Evolutionary conservation across 2,329 filamentous ascomycete genomes (phyloP), one percentile per base, ranked within the genome.

Genomic region (Fusarium kyushuense): DNA sequence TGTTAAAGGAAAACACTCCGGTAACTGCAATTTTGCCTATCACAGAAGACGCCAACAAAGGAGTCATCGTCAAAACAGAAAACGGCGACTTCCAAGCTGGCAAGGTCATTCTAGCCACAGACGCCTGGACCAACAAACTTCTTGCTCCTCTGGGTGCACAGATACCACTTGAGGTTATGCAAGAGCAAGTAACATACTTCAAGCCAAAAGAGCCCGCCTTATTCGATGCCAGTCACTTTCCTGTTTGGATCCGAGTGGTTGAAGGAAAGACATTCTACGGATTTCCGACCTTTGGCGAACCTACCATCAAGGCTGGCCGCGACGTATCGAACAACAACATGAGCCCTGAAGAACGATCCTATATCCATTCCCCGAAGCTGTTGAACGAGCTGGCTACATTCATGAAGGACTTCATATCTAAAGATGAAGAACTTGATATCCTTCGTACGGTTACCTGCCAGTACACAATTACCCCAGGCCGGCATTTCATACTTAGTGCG

Each of bases 151-250:
- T 58, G 1, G 32, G 55, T 7, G 55, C 21, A 32, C 25, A 58
- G 3, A 36, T 58, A 5, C 49, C 55, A 3, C 40, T 58, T 2
- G 21, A 43, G 11, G 25, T 58, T 0, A 58, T 58, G 49, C 55
- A 58, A 32, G 55, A 58, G 32, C 55, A 58, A 23, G 43, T 58
- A 0, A 58, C 55, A 21, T 58, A 58, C 13, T 58, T 45, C 40
- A 55, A 54, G 23, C 55, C 55, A 1, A 33, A 13, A 7, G 21
- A 57, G 0, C 46, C 47, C 1, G 6, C 29, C 1, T 5, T 19
- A 0, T 57, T 57, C 5, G 14, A 12, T 0, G 5, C 36, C 2
- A n/a, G 19, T 6, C n/a, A 53, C 3, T 57, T 57, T 11, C 54
- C 54, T 6, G 54, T 57, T 1, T 57, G 46, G 54, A 57, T 57